Evolutionary conservation across 495 filamentous ascomycete genomes (phyloP), one percentile per base, ranked within the genome.

Genomic region (Monascus purpureus): DNA sequence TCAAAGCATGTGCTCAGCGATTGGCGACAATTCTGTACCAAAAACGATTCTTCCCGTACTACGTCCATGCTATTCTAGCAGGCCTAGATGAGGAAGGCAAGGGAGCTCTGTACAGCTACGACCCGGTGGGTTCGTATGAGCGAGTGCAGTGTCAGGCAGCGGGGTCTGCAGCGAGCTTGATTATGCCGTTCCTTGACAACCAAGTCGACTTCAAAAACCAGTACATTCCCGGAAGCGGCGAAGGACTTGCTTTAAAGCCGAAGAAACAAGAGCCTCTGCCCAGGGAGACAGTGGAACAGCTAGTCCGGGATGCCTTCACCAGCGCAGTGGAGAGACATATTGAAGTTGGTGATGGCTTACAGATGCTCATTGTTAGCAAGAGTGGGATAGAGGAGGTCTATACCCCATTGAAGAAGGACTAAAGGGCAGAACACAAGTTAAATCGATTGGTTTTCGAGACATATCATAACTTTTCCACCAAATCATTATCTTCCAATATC

Each of bases 131-230:
- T 39, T 90, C 82, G 40, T 95, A 94, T 55, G 90, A 96, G 63
- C 63, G 90, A 45, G 90, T 96, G 59, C 80, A 88, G 58, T 95
- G 92, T 60, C 77, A 86, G 22, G 87, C 92, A 13, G 90, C 83
- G 13, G 90, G 90, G 34, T 85, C 90, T n/a, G 90, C 92, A 18
- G 80, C 83, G 23, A 93, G 83, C 43, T 63, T 97, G 60, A 97
- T 97, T 55, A 96, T 95, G 81, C 90, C 90, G 3, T 96, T 97
- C 67, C 65, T 97, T 52, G 90, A 97, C 56, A 97, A 96, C 53
- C 92, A 97, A 57, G 90, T 97, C 63, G 95, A 96, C 61, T 90
- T 85, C 68, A 96, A 96, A 70, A 97, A 97, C 54, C 90, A 96
- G 64, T 92, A 93, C 54, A 65, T 85, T 17, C 90, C 90, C 7